Evolutionary conservation across 495 filamentous ascomycete species (phyloP).

Genomic region (Penicillium paxilli): DNA sequence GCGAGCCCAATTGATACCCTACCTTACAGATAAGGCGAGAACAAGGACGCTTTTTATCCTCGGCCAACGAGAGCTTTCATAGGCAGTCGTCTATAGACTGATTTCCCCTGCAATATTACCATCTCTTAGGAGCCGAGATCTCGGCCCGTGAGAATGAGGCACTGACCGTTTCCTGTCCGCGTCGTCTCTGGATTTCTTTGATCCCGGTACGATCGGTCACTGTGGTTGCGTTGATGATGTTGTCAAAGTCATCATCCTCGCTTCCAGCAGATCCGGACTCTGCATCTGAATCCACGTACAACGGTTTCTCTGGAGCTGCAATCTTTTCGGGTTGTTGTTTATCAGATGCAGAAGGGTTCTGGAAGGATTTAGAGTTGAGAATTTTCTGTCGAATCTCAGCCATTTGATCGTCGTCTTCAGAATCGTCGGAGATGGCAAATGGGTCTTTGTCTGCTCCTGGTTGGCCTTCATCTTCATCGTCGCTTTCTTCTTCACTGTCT

Average conservation of each 20-base stretch:
- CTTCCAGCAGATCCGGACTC: slow-evolving; percentile 72
- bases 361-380: slow-evolving; percentile 81
- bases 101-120: slow-evolving; percentile 34
- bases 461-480: slow-evolving; percentile 48
- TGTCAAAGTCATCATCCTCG: slow-evolving; percentile 76
- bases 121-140: slow-evolving; percentile 60
- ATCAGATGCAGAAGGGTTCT: slow-evolving; percentile 57
- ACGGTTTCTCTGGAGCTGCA: slow-evolving; percentile 38
- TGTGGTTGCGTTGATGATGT: slow-evolving; percentile 86
- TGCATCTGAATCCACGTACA: slow-evolving; percentile 65
- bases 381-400: slow-evolving; percentile 84
- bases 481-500: slow-evolving; percentile 55
- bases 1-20: no score
- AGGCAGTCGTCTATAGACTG: no score
- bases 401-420: slow-evolving; percentile 86
- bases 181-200: slow-evolving; percentile 54
- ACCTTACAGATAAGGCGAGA: no score
- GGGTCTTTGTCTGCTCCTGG: slow-evolving; percentile 54
- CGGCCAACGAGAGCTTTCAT: no score
- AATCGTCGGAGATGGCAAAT: slow-evolving; percentile 73
- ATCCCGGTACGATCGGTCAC: slow-evolving; percentile 82
- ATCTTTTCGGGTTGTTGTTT: slow-evolving; percentile 58
- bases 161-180: slow-evolving; percentile 45
- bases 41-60: no score
- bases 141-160: slow-evolving; percentile 64